A percentile compares a stretch with the other conserved stretches of the same genome.
Conservation (phyloP, 805 yeast species). For the Nakazawaea ernobii region DNA sequence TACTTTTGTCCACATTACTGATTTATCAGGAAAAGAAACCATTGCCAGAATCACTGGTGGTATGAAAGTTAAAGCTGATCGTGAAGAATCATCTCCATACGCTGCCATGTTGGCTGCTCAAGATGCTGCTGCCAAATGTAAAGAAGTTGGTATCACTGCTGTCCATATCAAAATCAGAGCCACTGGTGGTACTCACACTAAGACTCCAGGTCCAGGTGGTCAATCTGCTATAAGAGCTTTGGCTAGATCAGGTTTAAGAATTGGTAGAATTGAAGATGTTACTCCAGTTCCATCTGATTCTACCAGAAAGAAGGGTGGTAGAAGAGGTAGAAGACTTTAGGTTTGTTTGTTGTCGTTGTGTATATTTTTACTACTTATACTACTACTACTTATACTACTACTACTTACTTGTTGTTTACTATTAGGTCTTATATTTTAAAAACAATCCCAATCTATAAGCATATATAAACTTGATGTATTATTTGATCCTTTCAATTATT, state of each 20-base stretch:
- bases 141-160: constrained; percentile 99
- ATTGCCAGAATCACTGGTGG: constrained; percentile 99
- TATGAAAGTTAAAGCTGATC: constrained; percentile 99
- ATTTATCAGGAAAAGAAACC: constrained; percentile 99
- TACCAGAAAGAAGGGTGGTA: constrained; percentile 99
- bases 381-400: neutral
- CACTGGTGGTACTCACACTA: constrained; percentile 99
- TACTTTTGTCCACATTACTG: constrained; percentile 99
- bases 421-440: neutral
- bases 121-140: constrained; percentile 98
- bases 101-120: constrained; percentile 99
- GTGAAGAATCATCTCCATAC: constrained; percentile 99
- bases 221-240: constrained; percentile 98
- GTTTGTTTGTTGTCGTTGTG: neutral
- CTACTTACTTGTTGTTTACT: neutral
- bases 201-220: constrained; percentile 99
- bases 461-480: neutral
- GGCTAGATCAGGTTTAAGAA: constrained; percentile 99
- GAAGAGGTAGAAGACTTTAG: constrained; percentile 99
- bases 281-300: constrained; percentile 99
- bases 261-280: constrained; percentile 99
- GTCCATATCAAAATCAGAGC: constrained; percentile 99
- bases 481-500: neutral
- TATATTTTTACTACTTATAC: neutral
- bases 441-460: neutral